Percentiles rank a stretch among this genome's conserved stretches.
phyloP scores from a whole-genome alignment of 192 early-diverging fungal genomes.

The Gigaspora rosea region DNA sequence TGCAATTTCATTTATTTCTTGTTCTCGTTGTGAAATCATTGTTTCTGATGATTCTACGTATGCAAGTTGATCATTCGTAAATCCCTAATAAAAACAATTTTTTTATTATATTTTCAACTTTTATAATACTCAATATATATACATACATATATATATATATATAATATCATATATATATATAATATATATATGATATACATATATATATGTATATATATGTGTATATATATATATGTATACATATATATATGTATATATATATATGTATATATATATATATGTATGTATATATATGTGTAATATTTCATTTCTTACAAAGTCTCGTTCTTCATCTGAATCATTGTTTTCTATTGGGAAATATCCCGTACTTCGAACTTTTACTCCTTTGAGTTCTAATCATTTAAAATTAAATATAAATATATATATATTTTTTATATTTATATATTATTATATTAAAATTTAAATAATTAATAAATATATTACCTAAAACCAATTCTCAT shows the following conservation, averaged over 20 bases:
- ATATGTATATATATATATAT: too few species aligned
- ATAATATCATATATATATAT: too few species aligned
- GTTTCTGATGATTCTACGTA: conserved; percentile 76
- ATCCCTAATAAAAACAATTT: conserved; percentile 58
- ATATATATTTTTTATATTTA: not conserved
- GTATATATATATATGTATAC: too few species aligned
- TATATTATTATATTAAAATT: not conserved
- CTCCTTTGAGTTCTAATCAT: conserved; percentile 42
- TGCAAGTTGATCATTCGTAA: conserved; percentile 85
- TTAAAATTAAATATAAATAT: conserved; percentile 36
- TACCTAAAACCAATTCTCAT: not conserved
- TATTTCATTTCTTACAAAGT: too few species aligned
- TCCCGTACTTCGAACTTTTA: conserved; percentile 40
- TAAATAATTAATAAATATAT: not conserved
- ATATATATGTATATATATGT: too few species aligned
- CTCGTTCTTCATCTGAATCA: conserved; percentile 44
- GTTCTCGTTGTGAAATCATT: conserved; percentile 80
- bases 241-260: too few species aligned
- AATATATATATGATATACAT: too few species aligned
- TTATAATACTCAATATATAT: too few species aligned
- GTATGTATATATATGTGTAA: too few species aligned
- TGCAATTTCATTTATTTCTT: conserved; percentile 91
- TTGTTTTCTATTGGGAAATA: conserved; percentile 39
- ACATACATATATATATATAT: too few species aligned
- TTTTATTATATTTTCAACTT: too few species aligned